Percentiles rank a stretch among this genome's conserved stretches.
Evolutionary conservation across 1,284 basidiomycete genomes (phyloP).

Genomic region (Peniophora sp.): DNA sequence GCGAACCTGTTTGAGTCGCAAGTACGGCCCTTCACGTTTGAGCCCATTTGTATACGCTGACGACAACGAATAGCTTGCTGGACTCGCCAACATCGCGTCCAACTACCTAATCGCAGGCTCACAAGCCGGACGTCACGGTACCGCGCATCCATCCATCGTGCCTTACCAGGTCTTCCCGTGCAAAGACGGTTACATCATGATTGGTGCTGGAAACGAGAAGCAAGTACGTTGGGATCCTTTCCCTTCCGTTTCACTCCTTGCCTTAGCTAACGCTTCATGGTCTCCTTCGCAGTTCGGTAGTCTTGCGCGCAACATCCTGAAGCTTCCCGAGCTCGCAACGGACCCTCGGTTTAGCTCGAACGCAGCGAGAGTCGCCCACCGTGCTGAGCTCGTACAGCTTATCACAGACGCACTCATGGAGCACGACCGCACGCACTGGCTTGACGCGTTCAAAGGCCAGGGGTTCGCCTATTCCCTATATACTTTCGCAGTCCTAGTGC

Average conservation of each 20-base stretch:
- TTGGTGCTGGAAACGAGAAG: slow-evolving; percentile 88
- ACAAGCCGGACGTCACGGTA: slow-evolving; percentile 86
- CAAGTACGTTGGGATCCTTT: slow-evolving; percentile 46
- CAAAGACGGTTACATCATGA: slow-evolving; percentile 86
- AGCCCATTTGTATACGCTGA: slow-evolving; percentile 2
- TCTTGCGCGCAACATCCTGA: slow-evolving; percentile 54
- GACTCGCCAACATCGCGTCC: slow-evolving; percentile 87
- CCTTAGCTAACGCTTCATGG: slow-evolving; percentile 2
- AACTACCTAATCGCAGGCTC: slow-evolving; percentile 87
- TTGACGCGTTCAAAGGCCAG: slow-evolving; percentile 62
- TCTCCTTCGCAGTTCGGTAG: slow-evolving; percentile 50
- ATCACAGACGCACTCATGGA: slow-evolving; percentile 59
- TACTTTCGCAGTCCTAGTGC: slow-evolving; percentile 1
- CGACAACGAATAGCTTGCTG: slow-evolving; percentile 63
- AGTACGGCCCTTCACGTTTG: no score
- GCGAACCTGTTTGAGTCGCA: slow-evolving; percentile 85
- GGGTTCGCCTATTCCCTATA: slow-evolving; percentile 42
- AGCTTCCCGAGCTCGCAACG: slow-evolving; percentile 44
- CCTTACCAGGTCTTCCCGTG: slow-evolving; percentile 92
- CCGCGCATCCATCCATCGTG: slow-evolving; percentile 86
- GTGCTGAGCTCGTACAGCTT: slow-evolving; percentile 63
- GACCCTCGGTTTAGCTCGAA: slow-evolving; percentile 71
- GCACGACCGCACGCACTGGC: slow-evolving; percentile 64
- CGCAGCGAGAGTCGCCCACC: slow-evolving; percentile 68
- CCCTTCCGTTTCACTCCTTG: background rate